Evolutionary conservation across 2,329 filamentous ascomycete species (phyloP), one percentile per base, ranked within the genome.

Genomic region (Blumeria graminis): DNA sequence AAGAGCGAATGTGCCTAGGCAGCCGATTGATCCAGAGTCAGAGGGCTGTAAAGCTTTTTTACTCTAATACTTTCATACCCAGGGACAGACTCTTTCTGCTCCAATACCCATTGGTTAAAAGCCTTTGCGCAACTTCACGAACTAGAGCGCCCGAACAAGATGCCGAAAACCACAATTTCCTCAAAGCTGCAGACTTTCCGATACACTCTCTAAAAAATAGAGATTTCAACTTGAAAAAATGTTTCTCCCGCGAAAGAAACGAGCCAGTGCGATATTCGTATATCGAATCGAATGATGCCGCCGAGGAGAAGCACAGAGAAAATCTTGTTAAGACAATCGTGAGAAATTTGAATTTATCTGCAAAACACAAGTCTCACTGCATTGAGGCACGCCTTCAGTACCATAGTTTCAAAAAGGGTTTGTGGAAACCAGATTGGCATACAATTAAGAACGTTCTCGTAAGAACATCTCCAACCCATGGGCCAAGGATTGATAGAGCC

Each of bases 401-500:
- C 11, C 28, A 51, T 16, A 22, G 16, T 6, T 14, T 14, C 16
- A 33, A 13, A 33, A 13, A 33, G 14, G 32, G 32, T 14, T 14
- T 14, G n/a, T 33, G 48, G 28, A 51, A 18, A 33, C 48, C 48
- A 14, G 28, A 10, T 51, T 51, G 48, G 48, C 48, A 16, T 35
- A 22, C 14, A 18, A 35, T 51, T 33, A 22, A 51, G 35, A 32
- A 33, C 8, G 11, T 51, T 33, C 48, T 51, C 13, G 11, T 51
- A 13, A 11, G 16, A 22, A 6, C n/a, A 33, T 63, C 61, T 10
- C 61, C 60, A 7, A 41, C 57, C 6, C 54, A 60, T 33, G 58
- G 58, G 3, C 46, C 58, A 32, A 62, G 62, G 61, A 55, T 63
- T 5, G 58, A 62, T 0, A 58, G 59, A 28, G 58, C 57, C 16